These are phyloP conservation scores for Quercus bicolor DNA, from an alignment of 306 rosid genomes.

Conservation along the genomic window DNA sequence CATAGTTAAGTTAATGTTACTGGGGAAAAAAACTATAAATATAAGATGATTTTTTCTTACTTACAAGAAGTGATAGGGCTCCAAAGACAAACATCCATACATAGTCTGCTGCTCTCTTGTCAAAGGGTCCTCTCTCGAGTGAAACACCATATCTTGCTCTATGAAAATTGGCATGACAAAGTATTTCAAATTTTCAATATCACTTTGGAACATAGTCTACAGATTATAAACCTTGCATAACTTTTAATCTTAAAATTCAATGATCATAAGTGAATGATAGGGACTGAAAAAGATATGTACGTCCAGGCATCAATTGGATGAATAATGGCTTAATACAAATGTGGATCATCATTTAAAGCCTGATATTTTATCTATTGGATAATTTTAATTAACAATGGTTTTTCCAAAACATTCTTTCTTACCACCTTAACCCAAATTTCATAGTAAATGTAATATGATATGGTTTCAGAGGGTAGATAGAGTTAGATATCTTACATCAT, in stretches of 20 bases:
- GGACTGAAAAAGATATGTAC: background rate
- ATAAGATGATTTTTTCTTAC: background rate
- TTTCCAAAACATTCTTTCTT: background rate
- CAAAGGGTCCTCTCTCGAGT: conserved; percentile 70
- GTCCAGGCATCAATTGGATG: background rate
- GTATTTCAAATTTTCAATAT: background rate
- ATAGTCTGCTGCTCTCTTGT: conserved; percentile 76
- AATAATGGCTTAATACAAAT: background rate
- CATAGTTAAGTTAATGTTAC: too few relatives aligned
- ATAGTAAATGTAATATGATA: background rate
- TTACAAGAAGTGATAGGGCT: conserved; percentile 70
- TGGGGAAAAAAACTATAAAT: background rate
- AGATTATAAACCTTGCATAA: background rate
- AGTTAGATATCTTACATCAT: conserved; percentile 43
- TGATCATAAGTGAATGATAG: background rate
- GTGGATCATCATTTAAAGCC: background rate
- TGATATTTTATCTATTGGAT: background rate
- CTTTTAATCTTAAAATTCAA: background rate
- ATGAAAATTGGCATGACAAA: background rate
- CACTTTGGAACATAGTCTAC: background rate
- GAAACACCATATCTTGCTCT: conserved; percentile 80
- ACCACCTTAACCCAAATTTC: background rate
- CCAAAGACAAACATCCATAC: conserved; percentile 75
- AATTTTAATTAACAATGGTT: too few relatives aligned
- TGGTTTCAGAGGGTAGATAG: background rate